Base-by-base conservation (phyloP, 2,329 filamentous ascomycete species). In the Drechslerella coelobrocha region DNA sequence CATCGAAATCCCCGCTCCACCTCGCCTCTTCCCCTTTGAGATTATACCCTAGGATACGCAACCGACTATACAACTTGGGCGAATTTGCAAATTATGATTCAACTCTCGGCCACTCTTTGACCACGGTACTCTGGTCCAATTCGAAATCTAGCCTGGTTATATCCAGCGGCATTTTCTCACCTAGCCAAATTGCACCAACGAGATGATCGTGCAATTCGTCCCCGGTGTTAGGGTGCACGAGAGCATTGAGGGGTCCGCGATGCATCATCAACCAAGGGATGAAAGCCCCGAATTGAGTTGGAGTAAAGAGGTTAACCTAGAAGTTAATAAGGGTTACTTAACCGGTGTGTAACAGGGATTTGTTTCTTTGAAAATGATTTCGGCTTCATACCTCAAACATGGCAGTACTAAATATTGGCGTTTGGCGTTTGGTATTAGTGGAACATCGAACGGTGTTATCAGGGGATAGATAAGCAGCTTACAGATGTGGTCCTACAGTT, bases 221-320 rank as follows among this genome's bases (percentile, higher is more conserved):
- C 84, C 84, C 82, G 0, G 89, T 92, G 76, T 96, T 96, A 0
- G 92, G 91, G 78, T 96, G 92, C 0, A 96, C 78, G 19, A 97
- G 81, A 2, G 82, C 91, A 51, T 89, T 92, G 69, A 96, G 79
- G 1, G 90, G 90, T 0, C 92, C 92, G 3, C 92, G 84, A 79
- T 92, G 88, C 63, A 96, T 85, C 27, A 90, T 84, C 27, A 96
- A 81, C 92, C 92, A 96, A 0, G 90, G 84, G 39, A 97, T 81
- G 76, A 96, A 95, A 0, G 92, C 92, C 0, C 92, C 92, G 76
- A 96, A 96, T 78, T 96, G 90, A 2, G 86, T 87, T 0, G 92
- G 92, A 0, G 88, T 91, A 78, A 93, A 91, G 19, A 96, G 48
- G 75, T 95, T 95, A 48, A 96, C 24, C 61, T 72, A 27, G 34